Base-by-base conservation (phyloP, 192 early-diverging fungal species). In the Diversispora epigaea region DNA sequence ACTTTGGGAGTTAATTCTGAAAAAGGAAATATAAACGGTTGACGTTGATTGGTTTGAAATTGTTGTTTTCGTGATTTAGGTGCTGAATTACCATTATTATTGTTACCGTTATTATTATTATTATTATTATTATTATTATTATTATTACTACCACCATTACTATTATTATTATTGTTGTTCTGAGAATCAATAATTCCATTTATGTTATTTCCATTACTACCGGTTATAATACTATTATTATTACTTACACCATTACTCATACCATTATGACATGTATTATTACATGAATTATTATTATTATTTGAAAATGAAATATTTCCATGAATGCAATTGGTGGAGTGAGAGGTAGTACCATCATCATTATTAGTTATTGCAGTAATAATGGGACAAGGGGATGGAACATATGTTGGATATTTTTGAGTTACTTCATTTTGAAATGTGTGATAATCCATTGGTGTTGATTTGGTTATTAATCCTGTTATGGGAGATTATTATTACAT, bases 321-420 rank as follows among this genome's bases (percentile, higher is more conserved):
- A 9, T 25, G 58, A 22, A 55, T 61, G 5, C 63, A 54, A 32
- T 43, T 60, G 14, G 41, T 62, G 21, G 41, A 14, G 49, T 61
- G 72, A n/a, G n/a, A 40, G n/a, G n/a, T 64, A n/a, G n/a, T n/a
- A n/a, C n/a, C n/a, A n/a, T n/a, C n/a, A 3, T 32, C 25, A n/a
- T 54, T 44, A 61, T 54, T 77, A 4, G 55, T 19, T 3, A 65
- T 46, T 14, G 75, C 76, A 43, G 81, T 32, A 54, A 73, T 78
- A 46, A 79, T 61, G 32, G 49, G 58, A 44, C 61, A 71, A 17
- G 70, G 68, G 6, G 80, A 82, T 50, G 80, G 83, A 68, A 79
- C 81, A 80, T 86, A 92, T 10, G 85, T 83, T 17, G 89, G 91
- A 68, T 89, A 92, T 77, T 87, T 86, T 78, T 81, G 71, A 1